Conservation (phyloP, 345 rosid species). For the Sisymbrium irio region DNA sequence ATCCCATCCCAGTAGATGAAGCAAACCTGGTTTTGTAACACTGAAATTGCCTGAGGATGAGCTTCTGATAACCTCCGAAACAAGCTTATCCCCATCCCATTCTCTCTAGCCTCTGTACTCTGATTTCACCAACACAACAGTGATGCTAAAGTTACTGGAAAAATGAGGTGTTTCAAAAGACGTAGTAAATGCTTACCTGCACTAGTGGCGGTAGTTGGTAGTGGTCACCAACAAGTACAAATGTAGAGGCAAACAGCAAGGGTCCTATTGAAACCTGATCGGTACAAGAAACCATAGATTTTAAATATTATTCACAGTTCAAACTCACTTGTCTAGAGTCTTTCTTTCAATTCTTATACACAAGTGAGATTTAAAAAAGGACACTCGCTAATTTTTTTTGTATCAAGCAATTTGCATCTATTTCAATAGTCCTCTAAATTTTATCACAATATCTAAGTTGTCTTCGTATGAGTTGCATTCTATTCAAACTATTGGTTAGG, state of each 20-base stretch:
- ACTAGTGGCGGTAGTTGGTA: constrained; percentile 96
- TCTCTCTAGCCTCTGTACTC: constrained; percentile 93
- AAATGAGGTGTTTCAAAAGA: background rate
- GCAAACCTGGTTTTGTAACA: constrained; percentile 90
- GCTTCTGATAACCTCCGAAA: constrained; percentile 96
- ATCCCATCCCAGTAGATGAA: constrained; percentile 14
- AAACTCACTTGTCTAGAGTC: constrained; percentile 2
- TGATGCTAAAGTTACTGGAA: constrained; percentile 20
- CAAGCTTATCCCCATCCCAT: constrained; percentile 93
- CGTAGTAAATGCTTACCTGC: constrained; percentile 50
- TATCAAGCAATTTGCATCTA: background rate
- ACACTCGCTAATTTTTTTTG: background rate
- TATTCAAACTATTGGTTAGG: constrained; percentile 1
- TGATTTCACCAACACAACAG: constrained; percentile 33
- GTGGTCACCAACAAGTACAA: constrained; percentile 98
- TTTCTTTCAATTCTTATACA: constrained; percentile 1
- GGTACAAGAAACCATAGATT: constrained; percentile 21
- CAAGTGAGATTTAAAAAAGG: background rate
- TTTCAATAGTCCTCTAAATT: background rate
- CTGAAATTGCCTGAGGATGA: constrained; percentile 95
- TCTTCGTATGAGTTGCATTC: background rate
- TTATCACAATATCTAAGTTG: constrained; percentile 6
- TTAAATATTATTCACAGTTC: background rate
- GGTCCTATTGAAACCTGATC: constrained; percentile 89
- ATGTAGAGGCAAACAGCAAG: constrained; percentile 73